Evolutionary conservation across 1,284 basidiomycete species (phyloP).

Genomic region (Melampsora abietis-canadensis): DNA sequence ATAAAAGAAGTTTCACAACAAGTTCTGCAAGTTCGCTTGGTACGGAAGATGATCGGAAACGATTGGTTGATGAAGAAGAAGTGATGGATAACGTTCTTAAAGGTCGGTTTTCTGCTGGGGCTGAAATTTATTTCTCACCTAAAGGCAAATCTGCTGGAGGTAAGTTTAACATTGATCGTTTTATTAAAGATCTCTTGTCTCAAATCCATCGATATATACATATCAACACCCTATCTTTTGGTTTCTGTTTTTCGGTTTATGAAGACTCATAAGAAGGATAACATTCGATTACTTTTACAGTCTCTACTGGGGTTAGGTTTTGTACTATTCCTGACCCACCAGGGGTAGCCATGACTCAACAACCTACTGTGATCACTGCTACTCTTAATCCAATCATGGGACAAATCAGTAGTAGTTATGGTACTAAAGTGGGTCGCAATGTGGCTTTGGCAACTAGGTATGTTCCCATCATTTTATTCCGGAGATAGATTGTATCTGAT

Average conservation of each 20-base stretch:
- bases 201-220: not conserved
- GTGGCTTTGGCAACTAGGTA: conserved; percentile 76
- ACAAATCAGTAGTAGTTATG: conserved; percentile 85
- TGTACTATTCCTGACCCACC: conserved; percentile 75
- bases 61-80: conserved; percentile 82
- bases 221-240: conserved; percentile 1
- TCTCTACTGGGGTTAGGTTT: conserved; percentile 88
- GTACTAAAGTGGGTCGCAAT: conserved; percentile 78
- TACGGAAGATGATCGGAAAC: conserved; percentile 55
- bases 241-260: too few species aligned
- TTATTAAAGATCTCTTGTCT: not conserved
- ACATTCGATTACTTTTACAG: conserved; percentile 55
- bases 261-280: too few species aligned
- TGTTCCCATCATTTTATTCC: not conserved
- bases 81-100: conserved; percentile 74
- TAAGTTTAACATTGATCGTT: conserved; percentile 55
- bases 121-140: conserved; percentile 87
- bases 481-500: not conserved
- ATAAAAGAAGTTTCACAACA: not conserved
- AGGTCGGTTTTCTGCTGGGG: conserved; percentile 84
- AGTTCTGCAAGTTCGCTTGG: conserved; percentile 35
- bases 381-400: conserved; percentile 96
- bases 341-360: conserved; percentile 59
- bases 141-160: conserved; percentile 89
- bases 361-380: conserved; percentile 89